phyloP scores from a whole-genome alignment of 306 rosid species.

The Clitoria ternatea region DNA sequence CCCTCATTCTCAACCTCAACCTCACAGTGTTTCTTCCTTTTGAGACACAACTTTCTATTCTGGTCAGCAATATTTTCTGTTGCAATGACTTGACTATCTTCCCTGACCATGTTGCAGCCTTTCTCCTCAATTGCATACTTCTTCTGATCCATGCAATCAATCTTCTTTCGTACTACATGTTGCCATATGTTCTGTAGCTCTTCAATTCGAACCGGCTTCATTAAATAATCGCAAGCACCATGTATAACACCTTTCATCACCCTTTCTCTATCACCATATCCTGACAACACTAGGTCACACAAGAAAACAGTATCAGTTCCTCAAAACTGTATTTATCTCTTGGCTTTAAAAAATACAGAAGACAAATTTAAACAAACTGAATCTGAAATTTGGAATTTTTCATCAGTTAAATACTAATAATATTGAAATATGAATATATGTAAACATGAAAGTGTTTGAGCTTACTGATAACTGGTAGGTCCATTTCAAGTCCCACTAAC shows the following conservation, averaged over 20 bases:
- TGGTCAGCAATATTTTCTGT: constrained; percentile 31
- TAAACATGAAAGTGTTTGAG: background rate
- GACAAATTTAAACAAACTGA: background rate
- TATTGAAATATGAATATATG: background rate
- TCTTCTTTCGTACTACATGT: constrained; percentile 68
- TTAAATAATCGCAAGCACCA: constrained; percentile 82
- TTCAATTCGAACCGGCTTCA: constrained; percentile 75
- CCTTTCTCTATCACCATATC: constrained; percentile 54
- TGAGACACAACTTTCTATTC: constrained; percentile 32
- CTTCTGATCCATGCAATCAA: constrained; percentile 41
- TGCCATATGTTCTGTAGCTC: constrained; percentile 88
- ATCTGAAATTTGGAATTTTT: background rate
- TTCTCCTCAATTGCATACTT: constrained; percentile 6
- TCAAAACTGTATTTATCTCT: background rate
- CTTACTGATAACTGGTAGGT: constrained; percentile 89
- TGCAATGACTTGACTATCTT: constrained; percentile 28
- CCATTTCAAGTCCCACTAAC: constrained; percentile 80
- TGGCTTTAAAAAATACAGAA: background rate
- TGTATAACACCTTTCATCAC: constrained; percentile 88
- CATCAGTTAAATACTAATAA: background rate
- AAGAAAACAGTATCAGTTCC: too few relatives aligned
- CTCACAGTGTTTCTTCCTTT: constrained; percentile 53
- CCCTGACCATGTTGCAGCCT: constrained; percentile 15
- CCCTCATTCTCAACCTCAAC: constrained; percentile 61
- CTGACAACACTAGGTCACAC: constrained; percentile 68